Percentiles rank a stretch among this genome's conserved stretches.
Evolutionary conservation across 2,329 filamentous ascomycete genomes (phyloP).

Genomic region (Neocatenulostroma microsporum): DNA sequence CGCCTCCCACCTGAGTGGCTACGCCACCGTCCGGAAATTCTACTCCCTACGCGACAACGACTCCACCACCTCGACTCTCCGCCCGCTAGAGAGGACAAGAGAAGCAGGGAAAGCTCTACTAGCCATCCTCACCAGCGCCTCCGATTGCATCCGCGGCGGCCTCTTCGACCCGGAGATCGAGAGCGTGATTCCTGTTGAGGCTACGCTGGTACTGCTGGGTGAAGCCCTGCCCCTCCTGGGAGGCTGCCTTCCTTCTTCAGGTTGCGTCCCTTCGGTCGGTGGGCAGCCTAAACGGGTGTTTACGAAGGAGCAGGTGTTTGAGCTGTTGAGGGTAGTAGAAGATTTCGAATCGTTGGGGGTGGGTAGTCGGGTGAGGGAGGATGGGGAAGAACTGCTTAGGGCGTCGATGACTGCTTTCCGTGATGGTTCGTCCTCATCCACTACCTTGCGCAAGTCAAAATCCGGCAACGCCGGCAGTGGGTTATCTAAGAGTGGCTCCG

Average conservation of each 20-base stretch:
- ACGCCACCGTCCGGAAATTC: slow-evolving; percentile 82
- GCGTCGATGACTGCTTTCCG: slow-evolving; percentile 19
- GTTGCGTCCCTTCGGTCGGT: too few species aligned
- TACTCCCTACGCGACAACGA: slow-evolving; percentile 78
- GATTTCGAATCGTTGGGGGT: slow-evolving; percentile 24
- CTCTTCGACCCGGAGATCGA: slow-evolving; percentile 74
- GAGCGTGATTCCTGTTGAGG: slow-evolving; percentile 81
- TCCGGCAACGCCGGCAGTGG: too few species aligned
- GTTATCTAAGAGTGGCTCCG: too few species aligned
- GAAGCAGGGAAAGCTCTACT: slow-evolving; percentile 67
- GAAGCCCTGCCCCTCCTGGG: slow-evolving; percentile 74
- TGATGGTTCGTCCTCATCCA: too few species aligned
- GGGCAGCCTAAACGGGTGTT: slow-evolving; percentile 42
- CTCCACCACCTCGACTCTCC: slow-evolving; percentile 28
- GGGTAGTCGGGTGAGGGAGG: slow-evolving; percentile 20
- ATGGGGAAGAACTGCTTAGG: slow-evolving; percentile 21
- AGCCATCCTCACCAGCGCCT: slow-evolving; percentile 76
- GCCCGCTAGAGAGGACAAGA: slow-evolving; percentile 54
- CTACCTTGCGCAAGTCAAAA: too few species aligned
- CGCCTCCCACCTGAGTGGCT: slow-evolving; percentile 80
- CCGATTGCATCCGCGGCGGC: slow-evolving; percentile 85
- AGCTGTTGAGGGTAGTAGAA: slow-evolving; percentile 22
- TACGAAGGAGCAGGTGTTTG: slow-evolving; percentile 21
- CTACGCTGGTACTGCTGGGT: slow-evolving; percentile 71
- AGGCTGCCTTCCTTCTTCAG: too few species aligned